Evolutionary conservation across 352 stramenopile genomes (phyloP), one percentile per base, ranked within the genome.

Genomic region (Nothophytophthora sp.): DNA sequence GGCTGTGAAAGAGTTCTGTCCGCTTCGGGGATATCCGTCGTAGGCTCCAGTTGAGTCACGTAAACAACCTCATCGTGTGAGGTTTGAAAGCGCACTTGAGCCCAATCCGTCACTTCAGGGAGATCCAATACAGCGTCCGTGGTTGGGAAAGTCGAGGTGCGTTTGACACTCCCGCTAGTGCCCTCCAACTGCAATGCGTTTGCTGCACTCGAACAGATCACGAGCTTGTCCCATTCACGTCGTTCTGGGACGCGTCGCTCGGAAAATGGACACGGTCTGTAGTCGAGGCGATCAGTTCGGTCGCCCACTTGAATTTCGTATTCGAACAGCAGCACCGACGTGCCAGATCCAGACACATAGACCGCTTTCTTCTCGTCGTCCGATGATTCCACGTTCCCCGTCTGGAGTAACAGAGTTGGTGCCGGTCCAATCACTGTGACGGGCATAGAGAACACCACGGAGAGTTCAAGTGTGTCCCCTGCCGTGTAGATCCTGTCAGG

Each of bases 81-180:
- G 0, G 68, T 85, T 11, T 50, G 42, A 22, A 77, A 69, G n/a
- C 78, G 73, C 18, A 88, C 12, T 29, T 79, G 66, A 5, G 78
- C 67, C 81, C 81, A 92, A 4, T 67, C 57, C 39, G 53, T 84
- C 13, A 88, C 76, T 23, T 87, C 73, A 1, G 79, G 81, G 0
- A 92, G 67, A 62, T 84, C 70, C 6, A 90, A 23, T 0, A 83
- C 53, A 0, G 79, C 81, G 30, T 84, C 66, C 0, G 80, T 79
- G 2, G 48, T 57, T 4, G 81, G 77, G 6, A 46, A 33, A 2
- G 65, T 86, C 6, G 79, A 60, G 0, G 58, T 18, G 1, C 76
- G 70, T 19, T 74, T 79, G 39, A 90, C 87, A 8, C 59, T 70
- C 0, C 65, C 74, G 30, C 55, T 61, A 15, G 32, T 9, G 5